These are phyloP conservation scores for Daedaleopsis sinensis DNA, from an alignment of 768 basidiomycete genomes.

Conservation along the genomic window DNA sequence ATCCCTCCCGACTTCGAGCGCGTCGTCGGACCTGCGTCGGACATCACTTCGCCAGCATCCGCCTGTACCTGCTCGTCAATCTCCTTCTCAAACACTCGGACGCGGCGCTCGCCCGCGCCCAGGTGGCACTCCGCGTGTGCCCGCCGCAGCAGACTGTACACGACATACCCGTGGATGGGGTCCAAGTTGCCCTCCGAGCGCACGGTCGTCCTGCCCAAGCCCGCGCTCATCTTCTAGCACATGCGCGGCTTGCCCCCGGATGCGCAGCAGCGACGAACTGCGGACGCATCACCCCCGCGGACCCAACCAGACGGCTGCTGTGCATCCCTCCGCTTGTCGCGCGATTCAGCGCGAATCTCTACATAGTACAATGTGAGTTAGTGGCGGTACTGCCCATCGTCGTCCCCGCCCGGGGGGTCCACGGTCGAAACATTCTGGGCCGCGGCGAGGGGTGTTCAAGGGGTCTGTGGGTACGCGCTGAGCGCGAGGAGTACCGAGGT, in stretches of 20 bases:
- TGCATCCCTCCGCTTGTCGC: conserved; percentile 27
- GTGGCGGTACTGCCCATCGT: conserved; percentile 36
- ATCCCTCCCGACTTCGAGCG: conserved; percentile 37
- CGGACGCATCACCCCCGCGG: conserved; percentile 33
- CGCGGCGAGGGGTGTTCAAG: conserved; percentile 20
- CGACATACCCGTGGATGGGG: conserved; percentile 33
- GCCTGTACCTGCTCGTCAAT: conserved; percentile 27
- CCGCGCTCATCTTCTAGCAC: conserved; percentile 35
- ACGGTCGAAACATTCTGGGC: conserved; percentile 30
- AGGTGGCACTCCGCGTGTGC: conserved; percentile 5
- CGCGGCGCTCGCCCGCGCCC: not conserved
- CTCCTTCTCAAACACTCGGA: conserved; percentile 23
- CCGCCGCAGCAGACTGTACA: conserved; percentile 29
- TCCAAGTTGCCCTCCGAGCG: conserved; percentile 34
- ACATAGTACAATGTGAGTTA: conserved; percentile 35
- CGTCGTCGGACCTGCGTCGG: conserved; percentile 25
- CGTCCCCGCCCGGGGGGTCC: conserved; percentile 31
- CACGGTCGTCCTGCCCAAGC: conserved; percentile 29
- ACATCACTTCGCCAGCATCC: conserved; percentile 30
- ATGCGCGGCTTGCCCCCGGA: conserved; percentile 26
- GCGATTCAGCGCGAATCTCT: conserved; percentile 38
- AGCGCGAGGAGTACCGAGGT: too few relatives aligned
- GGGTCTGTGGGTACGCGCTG: conserved; percentile 15
- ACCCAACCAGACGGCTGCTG: conserved; percentile 31
- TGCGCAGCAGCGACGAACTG: conserved; percentile 28